phyloP scores from a whole-genome alignment of 176 grass and related monocot species.

The Poa annua region DNA sequence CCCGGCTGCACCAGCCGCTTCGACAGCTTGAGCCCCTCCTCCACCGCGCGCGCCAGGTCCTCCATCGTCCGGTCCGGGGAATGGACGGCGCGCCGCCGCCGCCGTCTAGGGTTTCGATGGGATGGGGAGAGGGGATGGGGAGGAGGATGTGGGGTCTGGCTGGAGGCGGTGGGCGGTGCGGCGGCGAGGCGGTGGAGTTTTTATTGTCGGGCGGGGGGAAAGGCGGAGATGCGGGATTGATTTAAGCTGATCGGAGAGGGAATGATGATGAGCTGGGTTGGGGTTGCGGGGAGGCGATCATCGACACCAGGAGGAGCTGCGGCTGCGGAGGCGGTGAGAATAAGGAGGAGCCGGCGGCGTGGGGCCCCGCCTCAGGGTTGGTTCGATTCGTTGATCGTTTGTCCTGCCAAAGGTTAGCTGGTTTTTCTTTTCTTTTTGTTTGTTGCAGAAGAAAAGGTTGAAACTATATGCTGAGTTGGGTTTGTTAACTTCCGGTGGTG shows the following conservation, averaged over 20 bases:
- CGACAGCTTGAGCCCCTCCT: conserved; percentile 78
- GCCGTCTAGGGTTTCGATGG: conserved; percentile 37
- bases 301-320: neutral
- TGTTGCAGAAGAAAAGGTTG: neutral
- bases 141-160: neutral
- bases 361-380: neutral
- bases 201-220: conserved; percentile 36
- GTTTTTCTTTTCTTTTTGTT: neutral
- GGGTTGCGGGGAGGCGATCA: neutral
- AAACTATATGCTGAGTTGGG: neutral
- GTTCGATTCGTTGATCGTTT: neutral
- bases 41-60: conserved; percentile 75
- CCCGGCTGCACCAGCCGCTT: conserved; percentile 63
- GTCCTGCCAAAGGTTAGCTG: neutral
- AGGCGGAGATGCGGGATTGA: neutral
- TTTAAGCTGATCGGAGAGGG: neutral
- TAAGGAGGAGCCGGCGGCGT: conserved; percentile 4
- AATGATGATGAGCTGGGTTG: conserved; percentile 36
- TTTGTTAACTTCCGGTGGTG: neutral
- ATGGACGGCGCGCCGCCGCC: neutral
- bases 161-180: conserved; percentile 28
- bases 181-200: conserved; percentile 42
- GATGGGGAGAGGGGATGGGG: neutral
- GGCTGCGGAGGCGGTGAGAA: conserved; percentile 18
- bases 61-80: conserved; percentile 42